Conservation (phyloP, 345 rosid species). For the Kandelia obovata region DNA sequence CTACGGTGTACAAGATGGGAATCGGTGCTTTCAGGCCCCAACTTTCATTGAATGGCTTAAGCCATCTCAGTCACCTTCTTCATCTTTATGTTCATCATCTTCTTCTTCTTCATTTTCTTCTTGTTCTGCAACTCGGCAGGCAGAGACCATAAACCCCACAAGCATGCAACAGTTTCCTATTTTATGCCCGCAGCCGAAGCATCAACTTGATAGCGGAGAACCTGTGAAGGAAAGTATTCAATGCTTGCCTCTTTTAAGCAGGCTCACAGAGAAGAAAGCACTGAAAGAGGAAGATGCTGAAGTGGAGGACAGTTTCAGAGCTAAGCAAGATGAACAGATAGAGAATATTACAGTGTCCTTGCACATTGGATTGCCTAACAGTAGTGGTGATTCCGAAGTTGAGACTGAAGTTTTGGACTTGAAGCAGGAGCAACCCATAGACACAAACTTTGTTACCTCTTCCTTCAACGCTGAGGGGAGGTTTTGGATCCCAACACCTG, state of each 20-base stretch:
- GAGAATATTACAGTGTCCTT: slow-evolving; percentile 49
- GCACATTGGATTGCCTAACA: slow-evolving; percentile 67
- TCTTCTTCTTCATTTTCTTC: slow-evolving; percentile 28
- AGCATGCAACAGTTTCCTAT: slow-evolving; percentile 20
- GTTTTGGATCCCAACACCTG: slow-evolving; percentile 82
- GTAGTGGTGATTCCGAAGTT: slow-evolving; percentile 9
- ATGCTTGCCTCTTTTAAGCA: slow-evolving; percentile 63
- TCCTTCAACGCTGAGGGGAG: slow-evolving; percentile 42
- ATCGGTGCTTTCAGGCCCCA: slow-evolving; percentile 37
- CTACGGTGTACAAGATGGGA: slow-evolving; percentile 34
- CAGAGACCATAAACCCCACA: slow-evolving; percentile 28
- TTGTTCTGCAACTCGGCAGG: slow-evolving; percentile 26
- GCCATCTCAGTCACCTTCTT: slow-evolving; percentile 36
- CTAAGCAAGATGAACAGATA: slow-evolving; percentile 31
- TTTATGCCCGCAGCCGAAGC: slow-evolving; percentile 11
- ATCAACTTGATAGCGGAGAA: neutral
- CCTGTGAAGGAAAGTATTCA: slow-evolving; percentile 22
- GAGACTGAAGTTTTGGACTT: slow-evolving; percentile 13
- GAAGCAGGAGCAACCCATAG: slow-evolving; percentile 23
- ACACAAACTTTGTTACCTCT: slow-evolving; percentile 28
- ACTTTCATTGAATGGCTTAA: slow-evolving; percentile 87
- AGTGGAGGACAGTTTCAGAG: slow-evolving; percentile 9
- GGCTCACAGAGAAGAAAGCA: slow-evolving; percentile 33
- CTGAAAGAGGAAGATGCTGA: slow-evolving; percentile 34
- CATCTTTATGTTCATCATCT: slow-evolving; percentile 18